These are phyloP conservation scores for Brachypodium distachyon DNA, from an alignment of 202 grass and related monocot genomes.

Conservation along the genomic window DNA sequence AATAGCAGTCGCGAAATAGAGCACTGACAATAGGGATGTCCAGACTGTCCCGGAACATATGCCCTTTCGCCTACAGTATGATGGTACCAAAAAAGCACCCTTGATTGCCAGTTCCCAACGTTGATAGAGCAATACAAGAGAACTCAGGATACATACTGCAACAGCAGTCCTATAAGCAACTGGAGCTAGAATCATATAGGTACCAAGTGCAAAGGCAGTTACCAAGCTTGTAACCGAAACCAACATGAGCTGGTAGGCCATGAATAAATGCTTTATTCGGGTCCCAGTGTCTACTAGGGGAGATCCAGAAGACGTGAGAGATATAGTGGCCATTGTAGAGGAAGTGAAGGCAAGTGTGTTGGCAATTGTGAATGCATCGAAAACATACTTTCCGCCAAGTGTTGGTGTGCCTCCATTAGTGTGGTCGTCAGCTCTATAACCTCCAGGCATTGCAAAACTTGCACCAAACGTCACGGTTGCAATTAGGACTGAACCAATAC, in stretches of 20 bases:
- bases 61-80: background rate
- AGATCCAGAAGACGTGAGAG: background rate
- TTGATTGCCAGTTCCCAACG: background rate
- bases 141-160: fast-evolving
- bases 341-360: background rate
- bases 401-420: background rate
- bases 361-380: background rate
- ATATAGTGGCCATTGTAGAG: background rate
- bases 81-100: background rate
- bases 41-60: background rate
- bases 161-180: background rate
- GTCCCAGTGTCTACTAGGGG: background rate
- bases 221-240: background rate
- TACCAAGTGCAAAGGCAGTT: background rate
- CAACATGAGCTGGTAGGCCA: background rate
- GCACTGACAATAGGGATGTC: background rate
- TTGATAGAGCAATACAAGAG: too few species aligned
- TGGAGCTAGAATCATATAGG: background rate
- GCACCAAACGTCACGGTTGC: background rate
- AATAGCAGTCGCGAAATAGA: background rate
- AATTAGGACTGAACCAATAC: background rate
- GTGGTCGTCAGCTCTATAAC: background rate
- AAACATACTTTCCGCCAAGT: background rate
- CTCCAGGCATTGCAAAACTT: background rate
- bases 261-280: background rate